Evolutionary conservation across 225 moss, liverwort and hornwort species (phyloP).

Genomic region (Antitrichia curtipendula): DNA sequence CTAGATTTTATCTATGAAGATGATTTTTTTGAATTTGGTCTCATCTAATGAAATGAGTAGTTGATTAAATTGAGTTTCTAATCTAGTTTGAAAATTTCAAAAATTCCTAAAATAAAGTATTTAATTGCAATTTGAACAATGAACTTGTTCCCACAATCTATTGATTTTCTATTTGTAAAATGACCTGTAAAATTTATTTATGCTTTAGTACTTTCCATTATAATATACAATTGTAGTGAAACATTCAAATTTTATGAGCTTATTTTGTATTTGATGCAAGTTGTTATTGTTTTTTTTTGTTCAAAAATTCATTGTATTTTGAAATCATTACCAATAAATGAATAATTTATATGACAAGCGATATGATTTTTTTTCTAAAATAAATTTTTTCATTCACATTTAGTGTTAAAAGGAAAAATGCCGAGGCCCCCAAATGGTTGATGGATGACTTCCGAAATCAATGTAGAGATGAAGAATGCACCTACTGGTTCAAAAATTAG

Average conservation of each 20-base stretch:
- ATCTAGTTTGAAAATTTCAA: not conserved
- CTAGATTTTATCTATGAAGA: not conserved
- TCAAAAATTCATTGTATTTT: not conserved
- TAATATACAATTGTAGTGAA: fast-evolving
- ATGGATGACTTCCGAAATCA: fast-evolving
- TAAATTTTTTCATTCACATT: not conserved
- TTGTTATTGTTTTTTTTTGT: not conserved
- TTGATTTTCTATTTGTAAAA: not conserved
- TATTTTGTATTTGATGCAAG: not conserved
- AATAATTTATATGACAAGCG: not conserved
- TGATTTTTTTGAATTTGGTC: not conserved
- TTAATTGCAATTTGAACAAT: not conserved
- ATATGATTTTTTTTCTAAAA: not conserved
- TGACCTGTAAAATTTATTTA: not conserved
- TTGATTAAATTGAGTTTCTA: not conserved
- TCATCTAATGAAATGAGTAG: not conserved
- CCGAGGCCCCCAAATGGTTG: fast-evolving
- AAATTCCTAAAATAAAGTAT: not conserved
- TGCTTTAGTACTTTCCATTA: fast-evolving
- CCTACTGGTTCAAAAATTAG: fast-evolving
- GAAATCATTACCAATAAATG: not conserved
- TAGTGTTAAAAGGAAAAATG: not conserved
- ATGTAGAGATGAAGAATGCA: not conserved
- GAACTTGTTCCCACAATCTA: fast-evolving
- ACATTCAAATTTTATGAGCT: fast-evolving